Evolutionary conservation across 2,329 filamentous ascomycete genomes (phyloP), one percentile per base, ranked within the genome.

Genomic region (Claviceps purpurea): DNA sequence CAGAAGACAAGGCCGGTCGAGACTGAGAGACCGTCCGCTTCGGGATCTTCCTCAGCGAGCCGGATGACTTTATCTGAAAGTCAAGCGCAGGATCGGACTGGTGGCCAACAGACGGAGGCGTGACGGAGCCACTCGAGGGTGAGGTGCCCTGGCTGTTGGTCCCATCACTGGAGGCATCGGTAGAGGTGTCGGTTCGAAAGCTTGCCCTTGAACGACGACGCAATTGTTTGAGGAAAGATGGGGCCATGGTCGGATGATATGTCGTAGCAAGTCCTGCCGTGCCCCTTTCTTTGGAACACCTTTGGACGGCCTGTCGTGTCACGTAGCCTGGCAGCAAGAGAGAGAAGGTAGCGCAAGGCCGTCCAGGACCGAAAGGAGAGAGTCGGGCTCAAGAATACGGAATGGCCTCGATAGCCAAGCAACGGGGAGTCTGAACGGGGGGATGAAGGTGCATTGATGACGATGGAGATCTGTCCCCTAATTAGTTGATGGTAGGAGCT

Each of bases 181-280:
- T 79, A 42, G 81, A 80, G 55, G 73, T 75, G 42, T 78, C 77
- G 47, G 80, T 82, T 54, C 78, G 81, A 69, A 89, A 84, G 72
- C 82, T 89, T 55, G 82, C 78, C 66, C 76, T 84, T 52, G 87
- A 93, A 60, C 84, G 83, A 60, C 87, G 81, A 60, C 87, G 85
- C 52, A 95, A 70, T 63, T 85, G 82, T 68, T 81, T 87, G 61
- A 93, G 75, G 63, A 94, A 87, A 44, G 83, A 70, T 38, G 78
- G 76, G 52, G 77, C 72, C 78, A 82, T 82, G 57, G 57, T 57
- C 56, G 58, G 57, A 49, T 39, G 51, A 45, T 11, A n/a, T 24
- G n/a, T 34, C 42, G 52, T 40, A 37, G 51, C 47, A 50, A 11
- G 42, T 26, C 22, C 51, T 47, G 39, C 22, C 45, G 46, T 52